A percentile compares a stretch with the other conserved stretches of the same genome.
These are phyloP conservation scores for Fusarium heterosporum DNA, from an alignment of 2,329 filamentous ascomycete species.

Conservation along the genomic window DNA sequence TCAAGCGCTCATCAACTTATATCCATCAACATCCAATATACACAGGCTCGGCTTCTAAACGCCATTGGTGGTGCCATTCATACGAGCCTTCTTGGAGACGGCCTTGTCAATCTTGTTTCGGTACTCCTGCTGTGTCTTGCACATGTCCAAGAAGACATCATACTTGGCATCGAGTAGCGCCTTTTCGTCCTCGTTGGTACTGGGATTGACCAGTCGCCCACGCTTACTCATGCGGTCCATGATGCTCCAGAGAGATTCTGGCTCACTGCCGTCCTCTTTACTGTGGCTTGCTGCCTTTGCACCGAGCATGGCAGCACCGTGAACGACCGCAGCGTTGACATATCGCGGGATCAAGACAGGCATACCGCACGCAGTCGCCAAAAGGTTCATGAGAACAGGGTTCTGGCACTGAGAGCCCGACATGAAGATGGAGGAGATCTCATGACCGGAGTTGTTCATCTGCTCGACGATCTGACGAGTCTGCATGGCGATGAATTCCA, in stretches of 20 bases:
- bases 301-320: constrained; percentile 98
- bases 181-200: constrained; percentile 78
- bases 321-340: constrained; percentile 93
- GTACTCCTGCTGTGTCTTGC: constrained; percentile 85
- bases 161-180: constrained; percentile 89
- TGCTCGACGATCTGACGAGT: constrained; percentile 94
- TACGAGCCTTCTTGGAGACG: constrained; percentile 53
- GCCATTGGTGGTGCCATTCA: constrained; percentile 50
- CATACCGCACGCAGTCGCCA: constrained; percentile 91
- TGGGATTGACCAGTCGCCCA: constrained; percentile 83
- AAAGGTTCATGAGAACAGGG: constrained; percentile 87
- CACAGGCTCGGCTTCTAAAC: constrained; percentile 27
- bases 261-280: constrained; percentile 72
- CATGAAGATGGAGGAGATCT: constrained; percentile 96
- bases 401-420: constrained; percentile 98
- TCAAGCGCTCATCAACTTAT: constrained; percentile 22
- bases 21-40: not conserved
- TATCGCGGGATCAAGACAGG: constrained; percentile 94
- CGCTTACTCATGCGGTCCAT: constrained; percentile 99
- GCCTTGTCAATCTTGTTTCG: constrained; percentile 80
- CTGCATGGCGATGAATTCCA: constrained; percentile 98
- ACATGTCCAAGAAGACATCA: constrained; percentile 94
- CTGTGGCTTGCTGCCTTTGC: constrained; percentile 94
- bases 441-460: constrained; percentile 92
- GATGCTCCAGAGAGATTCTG: constrained; percentile 92